Conservation (phyloP, 345 rosid genomes). For the Turnera subulata region DNA sequence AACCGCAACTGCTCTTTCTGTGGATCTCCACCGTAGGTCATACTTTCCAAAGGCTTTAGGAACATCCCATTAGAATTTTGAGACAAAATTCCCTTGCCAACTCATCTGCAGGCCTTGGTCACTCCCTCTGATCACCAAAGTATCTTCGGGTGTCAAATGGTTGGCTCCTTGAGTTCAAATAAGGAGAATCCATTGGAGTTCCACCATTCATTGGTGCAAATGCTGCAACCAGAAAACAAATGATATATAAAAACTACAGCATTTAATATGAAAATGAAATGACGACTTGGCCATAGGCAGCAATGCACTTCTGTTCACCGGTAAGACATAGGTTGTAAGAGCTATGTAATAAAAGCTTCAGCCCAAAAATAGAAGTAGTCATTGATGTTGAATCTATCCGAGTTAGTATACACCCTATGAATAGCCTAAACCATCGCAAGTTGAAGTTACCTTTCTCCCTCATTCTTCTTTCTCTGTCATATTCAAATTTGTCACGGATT, state of each 20-base stretch:
- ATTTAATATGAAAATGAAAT: background rate
- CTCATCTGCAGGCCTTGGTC: background rate
- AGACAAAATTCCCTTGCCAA: too few relatives aligned
- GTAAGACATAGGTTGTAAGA: background rate
- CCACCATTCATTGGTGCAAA: slow-evolving; percentile 71
- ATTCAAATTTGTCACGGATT: slow-evolving; percentile 74
- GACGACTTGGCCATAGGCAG: background rate
- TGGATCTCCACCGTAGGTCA: background rate
- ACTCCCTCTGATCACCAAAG: slow-evolving; percentile 14
- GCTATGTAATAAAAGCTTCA: background rate
- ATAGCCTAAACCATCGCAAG: background rate
- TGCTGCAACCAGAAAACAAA: slow-evolving; percentile 40
- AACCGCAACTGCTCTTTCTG: background rate
- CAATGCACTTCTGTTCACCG: background rate
- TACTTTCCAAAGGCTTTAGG: background rate
- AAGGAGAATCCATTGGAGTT: slow-evolving; percentile 22
- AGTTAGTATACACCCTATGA: background rate
- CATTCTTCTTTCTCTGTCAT: slow-evolving; percentile 78
- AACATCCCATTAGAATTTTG: background rate
- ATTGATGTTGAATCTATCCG: background rate
- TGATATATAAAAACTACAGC: slow-evolving; percentile 10
- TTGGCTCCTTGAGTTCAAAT: slow-evolving; percentile 31
- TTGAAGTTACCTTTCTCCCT: slow-evolving; percentile 60
- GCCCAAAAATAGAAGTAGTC: too few relatives aligned
- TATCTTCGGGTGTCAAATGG: slow-evolving; percentile 45